Evolutionary conservation across 495 filamentous ascomycete species (phyloP).

Genomic region (Aspergillus bridgeri): DNA sequence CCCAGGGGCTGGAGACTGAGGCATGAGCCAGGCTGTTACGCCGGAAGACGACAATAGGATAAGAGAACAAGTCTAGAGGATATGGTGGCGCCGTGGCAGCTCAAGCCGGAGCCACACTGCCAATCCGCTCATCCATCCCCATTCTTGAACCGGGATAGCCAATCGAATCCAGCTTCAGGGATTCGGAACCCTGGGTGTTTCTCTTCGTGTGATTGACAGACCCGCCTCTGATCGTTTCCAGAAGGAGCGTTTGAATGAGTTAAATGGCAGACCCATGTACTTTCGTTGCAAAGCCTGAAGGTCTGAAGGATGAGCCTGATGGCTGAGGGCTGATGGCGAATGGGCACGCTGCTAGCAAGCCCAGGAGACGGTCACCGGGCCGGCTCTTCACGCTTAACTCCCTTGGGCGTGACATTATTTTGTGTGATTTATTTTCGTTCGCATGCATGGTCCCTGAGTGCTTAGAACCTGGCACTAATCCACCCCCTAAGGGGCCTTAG

Average conservation of each 20-base stretch:
- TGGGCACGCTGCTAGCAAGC: slow-evolving; percentile 3
- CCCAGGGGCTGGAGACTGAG: background rate
- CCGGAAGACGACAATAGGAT: background rate
- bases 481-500: background rate
- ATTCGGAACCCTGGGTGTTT: background rate
- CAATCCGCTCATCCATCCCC: slow-evolving; percentile 5
- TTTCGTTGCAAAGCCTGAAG: too few species aligned
- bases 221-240: slow-evolving; percentile 23
- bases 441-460: background rate
- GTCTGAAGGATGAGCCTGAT: too few species aligned
- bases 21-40: background rate
- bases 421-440: background rate
- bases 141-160: background rate
- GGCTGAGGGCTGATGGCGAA: background rate
- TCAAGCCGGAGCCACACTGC: background rate
- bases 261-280: slow-evolving; percentile 16
- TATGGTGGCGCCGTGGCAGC: background rate
- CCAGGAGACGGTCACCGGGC: slow-evolving; percentile 1
- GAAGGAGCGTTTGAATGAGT: slow-evolving; percentile 14
- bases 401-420: background rate
- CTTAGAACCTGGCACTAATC: background rate
- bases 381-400: slow-evolving; percentile 8
- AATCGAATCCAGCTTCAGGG: slow-evolving; percentile 13
- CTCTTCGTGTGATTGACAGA: slow-evolving; percentile 12
- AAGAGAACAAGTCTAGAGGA: too few species aligned